Base-by-base conservation (phyloP, 176 grass and related monocot species). In the Oryza meridionalis region DNA sequence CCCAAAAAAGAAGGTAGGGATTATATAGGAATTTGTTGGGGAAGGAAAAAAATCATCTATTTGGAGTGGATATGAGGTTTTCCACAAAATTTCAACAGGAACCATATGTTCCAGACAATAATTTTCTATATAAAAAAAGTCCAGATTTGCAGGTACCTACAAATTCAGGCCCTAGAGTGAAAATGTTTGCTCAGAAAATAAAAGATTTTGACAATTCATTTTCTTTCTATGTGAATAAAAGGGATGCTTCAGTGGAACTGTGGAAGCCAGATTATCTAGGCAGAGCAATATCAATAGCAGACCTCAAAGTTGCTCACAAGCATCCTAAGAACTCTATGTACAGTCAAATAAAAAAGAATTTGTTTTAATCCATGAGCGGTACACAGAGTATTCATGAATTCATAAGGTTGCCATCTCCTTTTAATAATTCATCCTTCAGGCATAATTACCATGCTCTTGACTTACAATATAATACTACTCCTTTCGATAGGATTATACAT, bases 221-320 rank as follows among this genome's bases (percentile, higher is more conserved):
- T 43, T 63, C 55, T 63, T 69, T 38, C 11, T 31, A 19, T 58
- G 38, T 0, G 2, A 79, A 79, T 3, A 16, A 81, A 22, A 68
- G 16, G 11, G 65, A 69, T 58, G 46, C 65, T 24, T 51, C 51
- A 6, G 8, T 55, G 31, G 31, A 81, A 25, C 35, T 14, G 4
- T 40, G 21, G 31, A 81, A 38, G 31, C 21, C 31, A 58, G 19
- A 25, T 45, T 7, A 46, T 46, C 69, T n/a, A 64, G 2, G 21
- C 21, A 42, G 16, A 73, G 11, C 22, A 73, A 73, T 55, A 47
- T 64, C 15, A 73, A 2, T 82, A 46, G n/a, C 1, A 15, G 25
- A 82, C 16, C 55, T 16, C 17, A 27, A 82, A 46, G 40, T 19
- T 46, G 69, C 55, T 65, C 26, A 64, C 21, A 81, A 51, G 70